These are phyloP conservation scores for Botrytis fragariae DNA, from an alignment of 2,329 filamentous ascomycete genomes.

Conservation along the genomic window DNA sequence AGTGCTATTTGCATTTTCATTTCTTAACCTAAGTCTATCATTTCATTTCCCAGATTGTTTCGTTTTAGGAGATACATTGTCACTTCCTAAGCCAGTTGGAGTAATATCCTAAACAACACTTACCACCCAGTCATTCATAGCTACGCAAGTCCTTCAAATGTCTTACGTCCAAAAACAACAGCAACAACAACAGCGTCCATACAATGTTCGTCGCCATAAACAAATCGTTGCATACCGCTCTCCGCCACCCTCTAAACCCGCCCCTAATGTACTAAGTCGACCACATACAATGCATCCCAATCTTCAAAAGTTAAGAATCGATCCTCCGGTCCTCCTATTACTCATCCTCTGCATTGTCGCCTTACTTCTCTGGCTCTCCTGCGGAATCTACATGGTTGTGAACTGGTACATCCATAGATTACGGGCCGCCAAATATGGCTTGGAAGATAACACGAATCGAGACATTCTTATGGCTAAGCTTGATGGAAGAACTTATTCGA, in stretches of 20 bases:
- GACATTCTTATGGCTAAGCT: conserved; percentile 3
- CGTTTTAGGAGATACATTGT: not conserved
- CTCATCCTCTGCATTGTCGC: not conserved
- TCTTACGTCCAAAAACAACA: not conserved
- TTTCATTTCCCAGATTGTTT: not conserved
- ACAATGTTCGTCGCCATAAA: conserved; percentile 1
- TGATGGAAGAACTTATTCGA: not conserved
- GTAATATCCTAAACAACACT: not conserved
- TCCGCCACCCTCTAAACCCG: not conserved
- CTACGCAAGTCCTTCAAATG: not conserved
- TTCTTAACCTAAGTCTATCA: not conserved
- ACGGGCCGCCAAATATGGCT: not conserved
- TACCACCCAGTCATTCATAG: not conserved
- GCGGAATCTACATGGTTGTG: not conserved
- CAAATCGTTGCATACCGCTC: not conserved
- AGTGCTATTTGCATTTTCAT: not conserved
- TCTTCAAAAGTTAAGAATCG: conserved; percentile 9
- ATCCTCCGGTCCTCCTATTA: not conserved
- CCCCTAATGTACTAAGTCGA: not conserved
- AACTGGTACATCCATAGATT: not conserved
- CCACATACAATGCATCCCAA: conserved; percentile 9
- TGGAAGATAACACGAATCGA: not conserved
- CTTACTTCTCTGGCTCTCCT: conserved; percentile 2
- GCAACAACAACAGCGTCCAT: not conserved
- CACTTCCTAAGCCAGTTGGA: not conserved